phyloP scores from a whole-genome alignment of 2,329 filamentous ascomycete genomes.

The Calonectria hongkongensis region DNA sequence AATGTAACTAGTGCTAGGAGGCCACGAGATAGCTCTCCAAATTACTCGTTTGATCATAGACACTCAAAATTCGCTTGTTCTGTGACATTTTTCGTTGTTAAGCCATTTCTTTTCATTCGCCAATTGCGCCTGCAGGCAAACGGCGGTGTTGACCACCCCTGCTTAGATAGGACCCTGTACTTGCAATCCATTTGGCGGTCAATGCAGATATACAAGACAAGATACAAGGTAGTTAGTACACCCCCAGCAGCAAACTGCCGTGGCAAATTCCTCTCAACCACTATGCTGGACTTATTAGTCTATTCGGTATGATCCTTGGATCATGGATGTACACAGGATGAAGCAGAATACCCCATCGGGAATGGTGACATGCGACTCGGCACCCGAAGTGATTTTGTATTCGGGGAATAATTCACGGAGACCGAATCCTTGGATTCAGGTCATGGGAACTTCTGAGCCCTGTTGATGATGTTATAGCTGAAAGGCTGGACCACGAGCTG shows the following conservation, averaged over 20 bases:
- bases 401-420: constrained; percentile 22
- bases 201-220: not conserved
- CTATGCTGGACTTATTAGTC: not conserved
- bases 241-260: not conserved
- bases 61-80: constrained; percentile 49
- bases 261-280: not conserved
- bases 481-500: not conserved
- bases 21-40: constrained; percentile 57
- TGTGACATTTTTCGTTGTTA: constrained; percentile 38
- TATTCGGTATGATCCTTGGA: not conserved
- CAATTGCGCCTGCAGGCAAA: constrained; percentile 6
- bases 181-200: constrained; percentile 3
- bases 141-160: constrained; percentile 17
- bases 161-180: not conserved
- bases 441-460: constrained; percentile 13
- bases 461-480: not conserved
- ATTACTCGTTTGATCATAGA: constrained; percentile 60
- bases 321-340: not conserved
- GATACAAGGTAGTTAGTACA: not conserved
- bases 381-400: constrained; percentile 4
- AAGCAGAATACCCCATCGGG: constrained; percentile 6
- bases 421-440: constrained; percentile 5
- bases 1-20: constrained; percentile 60
- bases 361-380: constrained; percentile 9
- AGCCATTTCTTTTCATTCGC: constrained; percentile 1